These are phyloP conservation scores for Boletus rex-veris DNA, from an alignment of 768 basidiomycete species.

Conservation along the genomic window DNA sequence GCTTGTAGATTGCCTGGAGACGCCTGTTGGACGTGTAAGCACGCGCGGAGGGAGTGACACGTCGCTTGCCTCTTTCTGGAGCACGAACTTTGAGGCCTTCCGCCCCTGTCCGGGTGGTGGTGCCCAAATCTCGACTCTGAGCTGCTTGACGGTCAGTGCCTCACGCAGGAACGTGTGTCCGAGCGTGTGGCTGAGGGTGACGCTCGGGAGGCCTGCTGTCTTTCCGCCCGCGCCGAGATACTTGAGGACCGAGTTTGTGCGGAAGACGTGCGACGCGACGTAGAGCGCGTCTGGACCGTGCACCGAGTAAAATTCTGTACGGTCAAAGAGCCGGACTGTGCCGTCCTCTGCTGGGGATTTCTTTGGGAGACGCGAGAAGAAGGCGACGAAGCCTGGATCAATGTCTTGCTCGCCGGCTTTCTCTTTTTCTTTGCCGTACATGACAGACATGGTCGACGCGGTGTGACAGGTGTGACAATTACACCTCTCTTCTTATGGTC, in stretches of 20 bases:
- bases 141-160: constrained; percentile 83
- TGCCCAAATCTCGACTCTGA: constrained; percentile 88
- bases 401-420: constrained; percentile 46
- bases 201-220: constrained; percentile 64
- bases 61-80: constrained; percentile 72
- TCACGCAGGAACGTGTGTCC: constrained; percentile 85
- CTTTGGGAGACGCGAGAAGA: constrained; percentile 56
- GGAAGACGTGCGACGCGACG: constrained; percentile 78
- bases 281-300: constrained; percentile 89
- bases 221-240: constrained; percentile 71
- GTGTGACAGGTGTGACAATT: constrained; percentile 23
- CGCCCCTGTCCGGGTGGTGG: constrained; percentile 72
- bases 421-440: constrained; percentile 68
- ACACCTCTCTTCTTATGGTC: constrained; percentile 16
- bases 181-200: constrained; percentile 69
- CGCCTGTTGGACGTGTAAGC: constrained; percentile 44
- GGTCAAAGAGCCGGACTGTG: constrained; percentile 83
- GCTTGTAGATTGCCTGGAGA: constrained; percentile 71
- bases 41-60: not conserved
- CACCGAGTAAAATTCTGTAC: constrained; percentile 80
- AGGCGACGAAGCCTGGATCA: constrained; percentile 74
- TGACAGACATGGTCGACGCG: constrained; percentile 44
- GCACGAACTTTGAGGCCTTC: constrained; percentile 66
- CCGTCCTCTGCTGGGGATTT: constrained; percentile 73
- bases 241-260: constrained; percentile 90